Conservation (phyloP, 148 eudicot species). For the Vaccinium vitisidaea region DNA sequence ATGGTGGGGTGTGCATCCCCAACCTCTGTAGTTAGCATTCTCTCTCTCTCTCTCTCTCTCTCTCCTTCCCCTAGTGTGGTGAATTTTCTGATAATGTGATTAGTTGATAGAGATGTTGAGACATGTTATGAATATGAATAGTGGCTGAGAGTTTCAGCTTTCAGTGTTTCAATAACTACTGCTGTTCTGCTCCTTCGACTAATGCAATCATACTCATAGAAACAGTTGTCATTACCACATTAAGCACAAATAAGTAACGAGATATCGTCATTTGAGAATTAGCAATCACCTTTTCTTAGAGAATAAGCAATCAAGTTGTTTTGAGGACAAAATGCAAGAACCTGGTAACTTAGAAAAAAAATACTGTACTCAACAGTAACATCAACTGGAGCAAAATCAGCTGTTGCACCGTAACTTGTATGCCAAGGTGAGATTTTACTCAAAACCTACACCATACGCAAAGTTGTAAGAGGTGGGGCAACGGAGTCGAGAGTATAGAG, state of each 20-base stretch:
- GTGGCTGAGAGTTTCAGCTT: conserved; percentile 8
- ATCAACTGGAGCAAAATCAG: background rate
- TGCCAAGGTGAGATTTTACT: background rate
- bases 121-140: background rate
- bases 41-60: background rate
- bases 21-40: conserved; percentile 27
- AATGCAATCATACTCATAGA: background rate
- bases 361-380: background rate
- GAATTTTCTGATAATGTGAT: conserved; percentile 14
- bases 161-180: background rate
- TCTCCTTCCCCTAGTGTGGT: background rate
- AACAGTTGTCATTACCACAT: background rate
- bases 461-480: background rate
- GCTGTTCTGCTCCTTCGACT: background rate
- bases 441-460: background rate
- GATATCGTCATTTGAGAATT: background rate
- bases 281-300: background rate
- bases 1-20: conserved; percentile 32
- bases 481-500: too few species aligned
- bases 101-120: conserved; percentile 15
- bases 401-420: background rate
- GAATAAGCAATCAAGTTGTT: background rate
- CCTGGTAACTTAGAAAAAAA: too few species aligned
- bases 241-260: background rate
- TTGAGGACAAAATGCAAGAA: background rate